Evolutionary conservation across 768 basidiomycete species (phyloP).

Genomic region (Leccinum arenicola): DNA sequence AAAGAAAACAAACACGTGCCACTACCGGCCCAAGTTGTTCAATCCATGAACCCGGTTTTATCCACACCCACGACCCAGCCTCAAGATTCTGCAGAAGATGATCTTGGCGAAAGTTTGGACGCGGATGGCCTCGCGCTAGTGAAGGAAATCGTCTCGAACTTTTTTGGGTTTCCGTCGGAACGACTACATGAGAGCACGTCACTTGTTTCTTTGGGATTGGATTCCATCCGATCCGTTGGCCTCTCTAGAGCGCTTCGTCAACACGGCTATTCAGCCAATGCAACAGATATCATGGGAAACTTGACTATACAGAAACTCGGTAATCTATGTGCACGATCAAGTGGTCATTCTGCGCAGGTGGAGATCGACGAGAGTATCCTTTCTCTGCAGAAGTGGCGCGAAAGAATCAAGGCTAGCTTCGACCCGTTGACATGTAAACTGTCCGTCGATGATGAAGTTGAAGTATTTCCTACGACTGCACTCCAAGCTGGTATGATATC

Average conservation of each 20-base stretch:
- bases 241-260: conserved; percentile 35
- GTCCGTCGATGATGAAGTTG: conserved; percentile 30
- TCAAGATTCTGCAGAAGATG: neutral
- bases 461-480: conserved; percentile 39
- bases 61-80: neutral
- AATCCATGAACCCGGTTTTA: neutral
- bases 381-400: conserved; percentile 9
- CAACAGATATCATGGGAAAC: conserved; percentile 37
- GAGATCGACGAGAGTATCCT: conserved; percentile 11
- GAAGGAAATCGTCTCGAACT: conserved; percentile 17
- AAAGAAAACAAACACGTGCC: conserved; percentile 1
- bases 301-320: conserved; percentile 16
- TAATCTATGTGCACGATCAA: conserved; percentile 14
- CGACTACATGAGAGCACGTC: conserved; percentile 26
- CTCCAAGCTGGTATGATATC: conserved; percentile 51
- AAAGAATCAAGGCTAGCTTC: conserved; percentile 19
- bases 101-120: neutral
- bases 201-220: conserved; percentile 44
- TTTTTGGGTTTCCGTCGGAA: conserved; percentile 16
- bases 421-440: conserved; percentile 17
- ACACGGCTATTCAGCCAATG: conserved; percentile 33
- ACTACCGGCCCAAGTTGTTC: neutral
- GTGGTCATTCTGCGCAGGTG: neutral
- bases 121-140: conserved; percentile 9
- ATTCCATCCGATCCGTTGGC: conserved; percentile 47